A percentile compares a stretch with the other conserved stretches of the same genome.
These are phyloP conservation scores for Raddia guianensis DNA, from an alignment of 176 grass and related monocot species.

Conservation along the genomic window DNA sequence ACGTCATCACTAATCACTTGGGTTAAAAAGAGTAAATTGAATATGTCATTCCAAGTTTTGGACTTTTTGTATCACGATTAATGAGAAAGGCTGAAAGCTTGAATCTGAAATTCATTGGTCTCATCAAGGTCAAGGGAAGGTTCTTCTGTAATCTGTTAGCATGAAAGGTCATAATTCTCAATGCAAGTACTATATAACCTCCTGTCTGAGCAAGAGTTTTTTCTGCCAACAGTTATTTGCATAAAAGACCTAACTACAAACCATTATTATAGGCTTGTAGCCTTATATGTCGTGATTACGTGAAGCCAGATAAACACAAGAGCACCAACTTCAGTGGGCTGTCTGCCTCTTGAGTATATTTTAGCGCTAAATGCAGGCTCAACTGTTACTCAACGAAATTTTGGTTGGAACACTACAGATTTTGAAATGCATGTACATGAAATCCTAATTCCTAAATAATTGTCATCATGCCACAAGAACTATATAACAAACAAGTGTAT, in stretches of 20 bases:
- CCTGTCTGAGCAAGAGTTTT: background rate
- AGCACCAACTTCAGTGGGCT: background rate
- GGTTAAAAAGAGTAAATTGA: background rate
- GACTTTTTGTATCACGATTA: background rate
- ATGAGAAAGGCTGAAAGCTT: constrained; percentile 3
- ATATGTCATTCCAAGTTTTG: background rate
- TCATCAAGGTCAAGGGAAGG: constrained; percentile 12
- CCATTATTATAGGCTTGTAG: background rate
- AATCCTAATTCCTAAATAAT: background rate
- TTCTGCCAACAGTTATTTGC: background rate
- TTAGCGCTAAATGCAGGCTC: background rate
- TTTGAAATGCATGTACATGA: background rate
- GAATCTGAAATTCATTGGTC: background rate
- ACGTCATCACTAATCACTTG: background rate
- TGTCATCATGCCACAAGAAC: background rate
- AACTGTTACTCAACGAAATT: constrained; percentile 2
- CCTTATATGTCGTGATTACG: background rate
- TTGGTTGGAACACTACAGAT: background rate
- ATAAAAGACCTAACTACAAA: background rate
- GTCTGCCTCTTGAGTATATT: background rate
- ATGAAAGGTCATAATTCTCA: background rate
- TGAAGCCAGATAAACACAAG: constrained; percentile 25
- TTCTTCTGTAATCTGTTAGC: background rate
- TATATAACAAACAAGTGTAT: constrained; percentile 16
- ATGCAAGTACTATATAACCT: background rate